Base-by-base conservation (phyloP, 495 filamentous ascomycete species). In the Cercophora samala region DNA sequence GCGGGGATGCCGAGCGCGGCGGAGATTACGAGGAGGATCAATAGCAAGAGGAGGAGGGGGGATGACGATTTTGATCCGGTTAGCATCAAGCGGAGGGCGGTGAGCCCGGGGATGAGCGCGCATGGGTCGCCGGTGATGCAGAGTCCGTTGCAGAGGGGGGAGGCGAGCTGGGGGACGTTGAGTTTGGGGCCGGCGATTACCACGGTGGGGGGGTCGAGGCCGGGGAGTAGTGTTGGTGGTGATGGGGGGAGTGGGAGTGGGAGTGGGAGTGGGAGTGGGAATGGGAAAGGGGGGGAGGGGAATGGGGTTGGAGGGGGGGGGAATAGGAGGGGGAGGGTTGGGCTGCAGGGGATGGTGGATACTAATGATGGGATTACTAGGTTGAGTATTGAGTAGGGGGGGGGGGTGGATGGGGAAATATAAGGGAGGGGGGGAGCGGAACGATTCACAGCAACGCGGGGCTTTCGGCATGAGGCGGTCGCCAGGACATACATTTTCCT, bases 361-460 rank as follows among this genome's bases (percentile, higher is more conserved):
- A 95, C 96, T 3, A 91, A 92, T 72, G 95, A 98, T 79, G 91
- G 93, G 22, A 82, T 98, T 69, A 97, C 97, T 91, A 93, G 95
- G 72, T 94, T 99, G 93, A 97, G 91, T 74, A 77, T 77, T 29
- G 75, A 77, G 69, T 77, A 51, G 66, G 26, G 24, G 42, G 18
- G 9, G 17, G 25, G 51, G 19, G 21, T 6, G 13, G 60, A 32
- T 6, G 24, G 22, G 24, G 26, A 19, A n/a, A n/a, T n/a, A n/a
- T n/a, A n/a, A n/a, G n/a, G 4, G 21, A 19, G 25, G 4, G 8
- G 8, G 26, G 3, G 52, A 63, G 11, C 37, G 37, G 15, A n/a
- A 13, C 37, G 9, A 46, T 46, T 46, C 15, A 46, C 37, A 17
- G 26, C 26, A 46, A 46, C 37, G 37, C n/a, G n/a, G n/a, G n/a